A percentile compares a stretch with the other conserved stretches of the same genome.
phyloP scores from a whole-genome alignment of 2,329 filamentous ascomycete species.

The Rosellinia necatrix region DNA sequence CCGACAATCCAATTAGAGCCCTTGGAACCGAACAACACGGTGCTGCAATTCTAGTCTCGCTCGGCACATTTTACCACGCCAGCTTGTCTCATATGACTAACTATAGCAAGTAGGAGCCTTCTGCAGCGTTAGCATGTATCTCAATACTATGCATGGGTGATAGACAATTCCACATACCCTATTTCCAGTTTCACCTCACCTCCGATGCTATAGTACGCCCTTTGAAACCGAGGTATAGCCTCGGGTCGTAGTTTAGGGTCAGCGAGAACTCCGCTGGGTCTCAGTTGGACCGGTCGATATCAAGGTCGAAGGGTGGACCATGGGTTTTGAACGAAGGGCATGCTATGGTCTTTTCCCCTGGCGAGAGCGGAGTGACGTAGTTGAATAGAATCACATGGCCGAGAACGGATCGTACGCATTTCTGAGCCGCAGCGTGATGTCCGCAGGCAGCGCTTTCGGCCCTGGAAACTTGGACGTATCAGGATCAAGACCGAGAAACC shows the following conservation, averaged over 20 bases:
- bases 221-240: constrained; percentile 2
- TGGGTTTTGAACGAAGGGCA: constrained; percentile 7
- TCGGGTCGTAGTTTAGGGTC: constrained; percentile 16
- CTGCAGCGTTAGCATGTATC: background rate
- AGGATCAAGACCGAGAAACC: constrained; percentile 26
- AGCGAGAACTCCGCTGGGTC: background rate
- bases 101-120: constrained; percentile 9
- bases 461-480: constrained; percentile 25
- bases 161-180: background rate
- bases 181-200: background rate
- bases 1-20: constrained; percentile 6
- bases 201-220: constrained; percentile 11
- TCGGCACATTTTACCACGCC: constrained; percentile 2
- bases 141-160: too few relatives aligned
- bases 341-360: constrained; percentile 2
- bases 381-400: constrained; percentile 21
- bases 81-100: constrained; percentile 11
- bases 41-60: background rate
- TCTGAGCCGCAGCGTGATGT: constrained; percentile 15
- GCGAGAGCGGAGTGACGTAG: constrained; percentile 15
- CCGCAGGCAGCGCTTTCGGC: constrained; percentile 6
- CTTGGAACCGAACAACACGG: constrained; percentile 7
- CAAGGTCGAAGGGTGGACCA: constrained; percentile 23
- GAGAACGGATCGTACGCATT: constrained; percentile 25
- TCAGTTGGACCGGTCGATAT: constrained; percentile 25